Evolutionary conservation across 164 flowering plant species (phyloP).

Genomic region (Stephania cephalantha): DNA sequence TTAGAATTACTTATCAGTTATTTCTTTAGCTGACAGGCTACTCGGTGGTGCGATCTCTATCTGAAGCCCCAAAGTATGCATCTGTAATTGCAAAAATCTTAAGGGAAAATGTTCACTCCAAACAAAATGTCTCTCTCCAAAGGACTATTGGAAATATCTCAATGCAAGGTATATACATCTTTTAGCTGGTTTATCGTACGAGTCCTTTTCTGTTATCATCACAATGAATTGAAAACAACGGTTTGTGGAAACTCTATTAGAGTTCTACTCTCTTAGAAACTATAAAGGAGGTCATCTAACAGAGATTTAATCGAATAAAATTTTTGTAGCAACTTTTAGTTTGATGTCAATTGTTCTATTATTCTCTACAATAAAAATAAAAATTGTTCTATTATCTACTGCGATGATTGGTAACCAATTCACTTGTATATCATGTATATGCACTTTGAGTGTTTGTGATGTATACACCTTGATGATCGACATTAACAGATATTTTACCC

Average conservation of each 20-base stretch:
- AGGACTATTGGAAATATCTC: constrained; percentile 44
- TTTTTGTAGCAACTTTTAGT: not conserved
- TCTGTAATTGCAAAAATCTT: constrained; percentile 75
- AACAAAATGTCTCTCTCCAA: constrained; percentile 16
- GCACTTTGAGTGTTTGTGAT: not conserved
- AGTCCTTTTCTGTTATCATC: not conserved
- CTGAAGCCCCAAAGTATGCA: constrained; percentile 96
- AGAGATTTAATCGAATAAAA: not conserved
- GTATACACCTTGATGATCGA: not conserved
- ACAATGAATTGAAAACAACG: not conserved
- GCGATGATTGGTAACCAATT: not conserved
- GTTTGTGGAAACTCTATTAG: not conserved
- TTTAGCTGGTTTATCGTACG: not conserved
- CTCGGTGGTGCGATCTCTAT: constrained; percentile 88
- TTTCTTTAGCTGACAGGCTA: constrained; percentile 48
- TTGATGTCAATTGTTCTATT: not conserved
- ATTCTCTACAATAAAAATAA: not conserved
- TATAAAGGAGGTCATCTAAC: not conserved
- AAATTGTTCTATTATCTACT: no score
- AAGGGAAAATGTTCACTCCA: constrained; percentile 27
- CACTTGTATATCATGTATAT: not conserved
- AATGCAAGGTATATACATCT: constrained; percentile 49
- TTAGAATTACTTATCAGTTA: not conserved
- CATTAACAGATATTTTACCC: not conserved
- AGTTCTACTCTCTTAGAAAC: not conserved